Conservation (phyloP, 2,329 filamentous ascomycete genomes). For the Penicillium vulpinum region DNA sequence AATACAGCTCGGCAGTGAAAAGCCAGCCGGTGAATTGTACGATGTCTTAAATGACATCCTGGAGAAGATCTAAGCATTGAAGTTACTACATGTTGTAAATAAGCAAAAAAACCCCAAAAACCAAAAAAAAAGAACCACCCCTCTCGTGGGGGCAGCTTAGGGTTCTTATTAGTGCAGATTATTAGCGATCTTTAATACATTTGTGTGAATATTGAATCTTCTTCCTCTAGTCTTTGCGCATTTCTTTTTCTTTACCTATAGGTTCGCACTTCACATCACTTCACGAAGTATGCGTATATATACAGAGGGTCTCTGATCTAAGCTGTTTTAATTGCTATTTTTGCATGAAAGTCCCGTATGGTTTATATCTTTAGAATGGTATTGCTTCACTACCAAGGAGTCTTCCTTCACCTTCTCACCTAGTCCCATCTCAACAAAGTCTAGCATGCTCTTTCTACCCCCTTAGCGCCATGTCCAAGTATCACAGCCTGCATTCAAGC, state of each 20-base stretch:
- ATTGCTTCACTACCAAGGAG: no score
- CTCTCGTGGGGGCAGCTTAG: not conserved
- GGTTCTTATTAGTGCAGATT: not conserved
- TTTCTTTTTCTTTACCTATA: not conserved
- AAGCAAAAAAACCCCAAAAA: not conserved
- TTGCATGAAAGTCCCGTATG: no score
- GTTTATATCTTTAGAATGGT: no score
- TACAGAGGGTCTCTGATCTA: no score
- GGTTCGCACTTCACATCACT: no score
- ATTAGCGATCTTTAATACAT: not conserved
- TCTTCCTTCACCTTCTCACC: not conserved
- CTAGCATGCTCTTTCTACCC: no score
- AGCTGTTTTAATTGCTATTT: no score
- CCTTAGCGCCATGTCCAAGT: no score
- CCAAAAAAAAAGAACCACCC: not conserved
- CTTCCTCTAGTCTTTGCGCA: not conserved
- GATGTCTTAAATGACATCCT: not conserved
- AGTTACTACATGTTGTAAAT: not conserved
- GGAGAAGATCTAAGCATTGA: not conserved
- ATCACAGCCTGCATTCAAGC: not conserved
- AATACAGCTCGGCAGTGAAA: not conserved
- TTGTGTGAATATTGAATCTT: not conserved
- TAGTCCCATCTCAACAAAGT: not conserved
- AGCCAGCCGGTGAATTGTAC: not conserved
- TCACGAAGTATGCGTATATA: no score